Evolutionary conservation across 75 land plant genomes (phyloP).

Genomic region (Pinus taeda): DNA sequence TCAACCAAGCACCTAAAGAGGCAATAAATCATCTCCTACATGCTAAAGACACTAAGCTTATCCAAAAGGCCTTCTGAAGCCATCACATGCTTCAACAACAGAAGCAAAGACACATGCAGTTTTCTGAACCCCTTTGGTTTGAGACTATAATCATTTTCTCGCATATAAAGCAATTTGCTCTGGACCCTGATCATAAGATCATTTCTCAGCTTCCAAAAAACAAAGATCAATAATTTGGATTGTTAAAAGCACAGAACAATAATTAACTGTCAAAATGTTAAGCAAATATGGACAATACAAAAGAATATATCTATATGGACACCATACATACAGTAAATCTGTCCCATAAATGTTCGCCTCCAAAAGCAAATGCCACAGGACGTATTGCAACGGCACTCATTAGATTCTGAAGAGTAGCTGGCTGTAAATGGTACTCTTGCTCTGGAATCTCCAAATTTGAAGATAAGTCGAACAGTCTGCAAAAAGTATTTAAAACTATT

Average conservation of each 20-base stretch:
- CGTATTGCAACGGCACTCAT: conserved; percentile 59
- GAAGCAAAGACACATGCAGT: no score
- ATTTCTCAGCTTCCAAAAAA: neutral
- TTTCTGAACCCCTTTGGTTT: no score
- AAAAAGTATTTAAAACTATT: conserved; percentile 9
- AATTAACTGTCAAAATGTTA: neutral
- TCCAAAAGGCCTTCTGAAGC: no score
- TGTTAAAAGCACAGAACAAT: neutral
- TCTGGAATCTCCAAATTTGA: conserved; percentile 64
- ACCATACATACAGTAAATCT: conserved; percentile 75
- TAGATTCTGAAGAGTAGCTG: conserved; percentile 38
- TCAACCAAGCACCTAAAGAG: no score
- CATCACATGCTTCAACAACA: no score
- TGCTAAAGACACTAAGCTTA: no score
- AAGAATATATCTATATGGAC: neutral
- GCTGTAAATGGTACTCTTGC: conserved; percentile 95
- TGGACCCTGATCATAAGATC: neutral
- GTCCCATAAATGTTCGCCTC: conserved; percentile 98
- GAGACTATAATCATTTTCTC: neutral
- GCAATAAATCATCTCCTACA: no score
- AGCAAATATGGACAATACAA: neutral
- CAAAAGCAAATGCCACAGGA: conserved; percentile 91
- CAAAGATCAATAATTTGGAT: neutral
- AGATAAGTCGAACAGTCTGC: conserved; percentile 87
- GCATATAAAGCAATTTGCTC: neutral